Evolutionary conservation across 2,329 filamentous ascomycete genomes (phyloP).

Genomic region (Leptographium procerum): DNA sequence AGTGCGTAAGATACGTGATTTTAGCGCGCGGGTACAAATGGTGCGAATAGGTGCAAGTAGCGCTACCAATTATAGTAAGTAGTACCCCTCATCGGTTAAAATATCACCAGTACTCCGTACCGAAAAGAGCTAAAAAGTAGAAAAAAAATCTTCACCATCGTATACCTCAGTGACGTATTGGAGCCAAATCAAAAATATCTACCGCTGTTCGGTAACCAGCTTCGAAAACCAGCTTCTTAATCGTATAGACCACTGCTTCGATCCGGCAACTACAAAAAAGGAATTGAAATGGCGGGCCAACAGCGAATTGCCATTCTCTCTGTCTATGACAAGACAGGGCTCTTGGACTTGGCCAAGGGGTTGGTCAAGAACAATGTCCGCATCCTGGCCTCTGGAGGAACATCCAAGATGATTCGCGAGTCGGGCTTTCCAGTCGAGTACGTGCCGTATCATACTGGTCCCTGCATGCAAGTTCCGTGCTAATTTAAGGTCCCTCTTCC

Average conservation of each 20-base stretch:
- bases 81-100: neutral
- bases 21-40: too few species aligned
- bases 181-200: neutral
- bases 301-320: constrained; percentile 79
- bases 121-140: neutral
- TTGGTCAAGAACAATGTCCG: constrained; percentile 81
- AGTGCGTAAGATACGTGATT: too few species aligned
- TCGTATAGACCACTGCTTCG: neutral
- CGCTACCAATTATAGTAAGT: too few species aligned
- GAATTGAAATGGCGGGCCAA: constrained; percentile 21
- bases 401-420: constrained; percentile 91
- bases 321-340: constrained; percentile 96
- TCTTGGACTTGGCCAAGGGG: constrained; percentile 85
- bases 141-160: neutral
- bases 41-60: too few species aligned
- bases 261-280: neutral
- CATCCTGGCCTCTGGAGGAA: constrained; percentile 88
- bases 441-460: constrained; percentile 18
- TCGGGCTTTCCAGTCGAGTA: constrained; percentile 92
- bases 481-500: neutral
- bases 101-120: neutral
- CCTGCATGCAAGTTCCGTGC: neutral
- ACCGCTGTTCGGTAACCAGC: neutral
- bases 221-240: neutral
- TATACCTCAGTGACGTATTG: neutral